Evolutionary conservation across 305 asterid species (phyloP), one percentile per base, ranked within the genome.

Genomic region (Petunia hybrid): DNA sequence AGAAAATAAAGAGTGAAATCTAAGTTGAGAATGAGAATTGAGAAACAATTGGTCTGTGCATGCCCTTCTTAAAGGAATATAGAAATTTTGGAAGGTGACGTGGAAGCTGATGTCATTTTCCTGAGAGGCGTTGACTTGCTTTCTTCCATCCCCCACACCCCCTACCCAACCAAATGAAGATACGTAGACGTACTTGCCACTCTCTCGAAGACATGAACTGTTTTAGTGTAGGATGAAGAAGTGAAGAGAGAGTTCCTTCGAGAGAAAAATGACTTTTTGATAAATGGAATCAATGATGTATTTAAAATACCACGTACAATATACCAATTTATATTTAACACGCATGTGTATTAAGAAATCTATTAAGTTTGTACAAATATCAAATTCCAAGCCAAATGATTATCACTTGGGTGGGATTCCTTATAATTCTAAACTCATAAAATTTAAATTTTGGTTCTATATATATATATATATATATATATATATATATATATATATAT

Each of bases 31-130:
- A 48, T 65, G 76, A 70, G 60, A 80, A 62, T 53, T 79, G 76
- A 57, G 76, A 70, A 79, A 64, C 60, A 83, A 8, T 61, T 41
- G 74, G 85, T 79, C 40, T 81, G 79, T 63, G 82, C 38, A 35
- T 41, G 70, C 62, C 70, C 87, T 88, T 82, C 91, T 89, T 90
- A 90, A 91, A 90, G 88, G 78, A 85, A 86, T 22, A n/a, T 40
- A 84, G 90, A 82, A 85, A 40, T 76, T 87, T 87, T 87, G 94
- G 89, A 63, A 12, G 82, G 77, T 91, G 98, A 89, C 87, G 92
- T 85, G 86, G 86, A 81, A 0, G 83, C 48, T 91, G 97, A 91
- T 88, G 95, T 90, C 92, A 90, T 81, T 60, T 59, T 31, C 2
- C 6, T 16, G 0, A 2, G 22, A 82, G 85, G 83, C 59, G 95